Percentiles rank a stretch among this genome's conserved stretches.
These are phyloP conservation scores for Aspergillus thermomutatus DNA, from an alignment of 2,329 filamentous ascomycete species.

Conservation along the genomic window DNA sequence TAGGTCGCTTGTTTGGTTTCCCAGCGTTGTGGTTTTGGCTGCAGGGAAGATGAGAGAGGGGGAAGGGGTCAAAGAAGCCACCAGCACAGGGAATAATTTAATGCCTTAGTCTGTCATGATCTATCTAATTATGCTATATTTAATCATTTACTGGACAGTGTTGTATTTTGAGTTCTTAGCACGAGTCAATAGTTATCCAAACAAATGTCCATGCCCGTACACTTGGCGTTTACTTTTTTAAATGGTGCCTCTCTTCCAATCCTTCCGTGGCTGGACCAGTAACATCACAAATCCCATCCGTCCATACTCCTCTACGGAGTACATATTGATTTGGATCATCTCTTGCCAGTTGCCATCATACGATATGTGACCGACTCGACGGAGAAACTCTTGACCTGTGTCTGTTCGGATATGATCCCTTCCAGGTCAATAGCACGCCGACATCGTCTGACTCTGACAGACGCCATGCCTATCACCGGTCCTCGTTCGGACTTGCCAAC, in stretches of 20 bases:
- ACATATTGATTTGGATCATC: not conserved
- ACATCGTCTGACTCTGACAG: not conserved
- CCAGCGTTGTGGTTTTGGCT: conserved; percentile 33
- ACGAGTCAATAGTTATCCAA: not conserved
- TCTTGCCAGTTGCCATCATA: not conserved
- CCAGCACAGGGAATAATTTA: conserved; percentile 1
- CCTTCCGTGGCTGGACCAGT: not conserved
- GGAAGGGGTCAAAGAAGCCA: conserved; percentile 5
- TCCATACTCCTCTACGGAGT: not conserved
- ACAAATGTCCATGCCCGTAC: no score
- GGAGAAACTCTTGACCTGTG: not conserved
- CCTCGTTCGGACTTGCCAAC: not conserved
- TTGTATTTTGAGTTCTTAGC: not conserved
- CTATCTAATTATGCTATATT: not conserved
- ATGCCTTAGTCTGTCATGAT: not conserved
- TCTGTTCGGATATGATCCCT: not conserved
- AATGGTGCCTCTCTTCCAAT: not conserved
- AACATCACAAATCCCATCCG: not conserved
- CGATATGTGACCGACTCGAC: not conserved
- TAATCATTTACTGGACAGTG: not conserved
- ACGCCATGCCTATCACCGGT: not conserved
- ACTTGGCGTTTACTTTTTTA: not conserved
- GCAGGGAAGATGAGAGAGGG: conserved; percentile 23
- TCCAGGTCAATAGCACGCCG: not conserved
- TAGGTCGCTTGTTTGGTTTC: conserved; percentile 18